Base-by-base conservation (phyloP, 163 green algal genomes). In the Chloromonas sp. region DNA sequence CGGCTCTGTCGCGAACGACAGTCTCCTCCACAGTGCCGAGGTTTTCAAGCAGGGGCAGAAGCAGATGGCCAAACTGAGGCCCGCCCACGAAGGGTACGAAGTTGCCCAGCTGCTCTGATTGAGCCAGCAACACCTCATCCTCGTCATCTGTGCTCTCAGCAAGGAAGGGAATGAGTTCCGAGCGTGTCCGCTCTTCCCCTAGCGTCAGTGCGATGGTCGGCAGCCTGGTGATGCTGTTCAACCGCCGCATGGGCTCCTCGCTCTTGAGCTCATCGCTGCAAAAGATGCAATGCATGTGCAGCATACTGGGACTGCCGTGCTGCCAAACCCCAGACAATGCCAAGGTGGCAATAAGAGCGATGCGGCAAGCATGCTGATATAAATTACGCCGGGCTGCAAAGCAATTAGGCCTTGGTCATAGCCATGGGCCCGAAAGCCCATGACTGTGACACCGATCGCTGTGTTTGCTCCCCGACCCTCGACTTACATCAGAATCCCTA, bases 101-200 rank as follows among this genome's bases (percentile, higher is more conserved):
- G 78, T 94, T 93, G 14, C 95, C 97, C n/a, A 99, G 92, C 92
- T 99, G 95, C 85, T 99, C 97, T 36, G 97, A 96, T 89, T 99
- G 93, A 0, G 96, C 96, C 70, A 99, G 91, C 61, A 99, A 91
- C 14, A 98, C 91, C 84, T 99, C 96, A 80, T 99, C 96, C 84
- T 99, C 96, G 83, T 98, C 96, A 86, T 98, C 96, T 58, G 94
- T 97, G 88, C 91, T 96, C 61, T 99, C 97, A 1, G 89, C 94
- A 5, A 99, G 86, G 91, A 99, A 99, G 0, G 97, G 97, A 58
- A 99, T 94, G 1, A 99, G 93, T 91, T 99, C 97, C n/a, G 93
- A 91, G 1, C 97, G 91, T 3, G 97, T 99, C 57, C 97, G 91
- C 84, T 99, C 97, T 88, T 99, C 96, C 0, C 97, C 97, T 57